Percentiles rank a stretch among this genome's conserved stretches.
These are phyloP conservation scores for Babesia bovis DNA, from an alignment of 169 alveolate genomes.

Conservation along the genomic window DNA sequence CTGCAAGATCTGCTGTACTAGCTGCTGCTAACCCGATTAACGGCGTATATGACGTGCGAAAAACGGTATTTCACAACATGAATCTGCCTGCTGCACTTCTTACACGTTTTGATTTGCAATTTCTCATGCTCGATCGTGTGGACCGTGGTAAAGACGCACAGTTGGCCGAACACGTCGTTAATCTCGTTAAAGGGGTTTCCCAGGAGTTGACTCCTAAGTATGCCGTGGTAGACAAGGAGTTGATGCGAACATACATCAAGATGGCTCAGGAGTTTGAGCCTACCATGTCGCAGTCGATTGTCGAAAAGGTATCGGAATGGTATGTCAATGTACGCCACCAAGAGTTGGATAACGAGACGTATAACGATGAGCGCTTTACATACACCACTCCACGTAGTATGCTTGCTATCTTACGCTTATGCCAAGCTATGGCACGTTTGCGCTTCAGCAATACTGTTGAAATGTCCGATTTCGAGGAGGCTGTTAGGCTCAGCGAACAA, in stretches of 20 bases:
- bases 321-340: slow-evolving; percentile 71
- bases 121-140: slow-evolving; percentile 83
- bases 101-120: slow-evolving; percentile 92
- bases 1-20: slow-evolving; percentile 86
- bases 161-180: slow-evolving; percentile 91
- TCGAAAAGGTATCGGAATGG: slow-evolving; percentile 74
- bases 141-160: slow-evolving; percentile 85
- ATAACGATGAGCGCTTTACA: slow-evolving; percentile 83
- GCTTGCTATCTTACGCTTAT: slow-evolving; percentile 91
- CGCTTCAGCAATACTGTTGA: slow-evolving; percentile 88
- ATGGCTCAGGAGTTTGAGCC: slow-evolving; percentile 85
- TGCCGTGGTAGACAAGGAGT: slow-evolving; percentile 73
- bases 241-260: slow-evolving; percentile 88
- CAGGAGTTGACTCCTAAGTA: slow-evolving; percentile 67
- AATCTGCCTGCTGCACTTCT: slow-evolving; percentile 97
- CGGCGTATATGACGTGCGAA: slow-evolving; percentile 92
- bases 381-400: slow-evolving; percentile 97
- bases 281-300: slow-evolving; percentile 66
- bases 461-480: slow-evolving; percentile 93
- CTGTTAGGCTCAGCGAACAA: slow-evolving; percentile 90
- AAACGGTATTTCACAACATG: slow-evolving; percentile 90
- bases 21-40: slow-evolving; percentile 98
- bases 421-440: slow-evolving; percentile 92
- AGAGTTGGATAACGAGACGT: slow-evolving; percentile 74
- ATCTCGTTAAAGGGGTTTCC: slow-evolving; percentile 83